A percentile compares a stretch with the other conserved stretches of the same genome.
Conservation (phyloP, 805 yeast genomes). For the Candida pseudofarinosa region DNA sequence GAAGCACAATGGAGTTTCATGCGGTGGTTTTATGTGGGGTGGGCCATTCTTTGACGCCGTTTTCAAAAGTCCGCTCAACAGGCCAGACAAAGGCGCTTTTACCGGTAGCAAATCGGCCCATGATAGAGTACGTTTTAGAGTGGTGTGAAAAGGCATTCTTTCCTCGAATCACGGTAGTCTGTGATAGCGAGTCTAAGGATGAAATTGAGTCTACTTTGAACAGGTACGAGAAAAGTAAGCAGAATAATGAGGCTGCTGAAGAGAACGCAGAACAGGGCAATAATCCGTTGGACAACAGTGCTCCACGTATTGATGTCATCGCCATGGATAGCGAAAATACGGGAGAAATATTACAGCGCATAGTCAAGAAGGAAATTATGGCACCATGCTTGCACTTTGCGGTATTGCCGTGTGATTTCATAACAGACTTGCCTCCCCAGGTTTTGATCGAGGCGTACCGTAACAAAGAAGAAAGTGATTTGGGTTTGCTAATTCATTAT, state of each 20-base stretch:
- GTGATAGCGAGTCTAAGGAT: slow-evolving; percentile 44
- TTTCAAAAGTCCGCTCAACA: slow-evolving; percentile 55
- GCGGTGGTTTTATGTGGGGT: slow-evolving; percentile 88
- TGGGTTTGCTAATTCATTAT: slow-evolving; percentile 77
- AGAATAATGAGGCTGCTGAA: slow-evolving; percentile 10
- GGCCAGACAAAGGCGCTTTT: slow-evolving; percentile 80
- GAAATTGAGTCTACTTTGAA: slow-evolving; percentile 48
- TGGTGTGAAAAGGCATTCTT: slow-evolving; percentile 93
- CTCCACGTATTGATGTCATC: slow-evolving; percentile 20
- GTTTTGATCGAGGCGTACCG: slow-evolving; percentile 80
- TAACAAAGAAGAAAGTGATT: slow-evolving; percentile 59
- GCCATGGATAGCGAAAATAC: slow-evolving; percentile 38
- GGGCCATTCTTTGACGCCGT: slow-evolving; percentile 70
- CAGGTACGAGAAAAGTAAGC: slow-evolving; percentile 40
- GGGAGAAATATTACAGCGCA: slow-evolving; percentile 55
- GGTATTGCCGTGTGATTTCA: slow-evolving; percentile 89
- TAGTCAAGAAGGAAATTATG: slow-evolving; percentile 39
- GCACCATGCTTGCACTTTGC: slow-evolving; percentile 49
- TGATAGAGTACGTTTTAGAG: slow-evolving; percentile 80
- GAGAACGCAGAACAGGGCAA: slow-evolving; percentile 10
- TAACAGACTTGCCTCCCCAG: slow-evolving; percentile 90
- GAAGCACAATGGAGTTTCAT: slow-evolving; percentile 73
- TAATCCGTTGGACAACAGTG: slow-evolving; percentile 13
- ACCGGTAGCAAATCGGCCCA: slow-evolving; percentile 86
- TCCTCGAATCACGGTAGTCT: slow-evolving; percentile 61